Percentiles rank a stretch among this genome's conserved stretches.
These are phyloP conservation scores for Eimeria sp. DNA, from an alignment of 169 alveolate species.

Conservation along the genomic window DNA sequence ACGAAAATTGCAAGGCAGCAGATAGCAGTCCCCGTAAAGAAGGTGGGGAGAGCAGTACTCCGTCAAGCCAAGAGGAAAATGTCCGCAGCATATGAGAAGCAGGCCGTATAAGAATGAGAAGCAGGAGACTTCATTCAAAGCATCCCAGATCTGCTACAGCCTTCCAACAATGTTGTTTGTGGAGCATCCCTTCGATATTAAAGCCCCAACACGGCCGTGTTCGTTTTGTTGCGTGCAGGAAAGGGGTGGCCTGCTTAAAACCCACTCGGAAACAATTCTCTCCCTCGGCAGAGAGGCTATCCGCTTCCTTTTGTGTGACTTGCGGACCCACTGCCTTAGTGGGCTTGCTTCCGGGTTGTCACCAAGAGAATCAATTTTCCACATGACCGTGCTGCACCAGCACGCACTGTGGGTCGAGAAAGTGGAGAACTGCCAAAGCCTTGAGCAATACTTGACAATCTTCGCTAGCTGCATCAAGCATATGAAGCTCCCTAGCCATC, in stretches of 20 bases:
- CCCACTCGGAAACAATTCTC: constrained; percentile 30
- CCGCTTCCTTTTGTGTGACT: constrained; percentile 68
- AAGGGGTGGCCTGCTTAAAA: not conserved
- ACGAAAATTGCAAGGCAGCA: not conserved
- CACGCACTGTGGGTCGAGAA: constrained; percentile 67
- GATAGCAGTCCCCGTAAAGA: not conserved
- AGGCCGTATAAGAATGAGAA: not conserved
- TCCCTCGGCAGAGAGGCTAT: constrained; percentile 69
- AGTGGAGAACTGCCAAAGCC: constrained; percentile 72
- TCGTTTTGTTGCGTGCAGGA: constrained; percentile 16
- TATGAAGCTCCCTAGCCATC: constrained; percentile 79
- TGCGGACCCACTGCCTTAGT: constrained; percentile 60
- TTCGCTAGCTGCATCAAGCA: constrained; percentile 80
- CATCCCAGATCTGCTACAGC: not conserved
- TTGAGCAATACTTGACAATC: constrained; percentile 47
- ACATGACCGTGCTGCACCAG: constrained; percentile 53
- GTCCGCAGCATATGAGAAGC: not conserved
- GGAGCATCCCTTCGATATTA: not conserved
- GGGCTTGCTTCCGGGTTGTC: constrained; percentile 58
- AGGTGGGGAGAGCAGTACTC: not conserved
- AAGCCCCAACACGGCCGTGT: not conserved
- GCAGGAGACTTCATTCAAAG: not conserved
- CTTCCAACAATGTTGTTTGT: not conserved
- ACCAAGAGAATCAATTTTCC: constrained; percentile 22
- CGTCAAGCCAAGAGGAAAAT: not conserved